Conservation (phyloP, 2,329 filamentous ascomycete species). For the Colletotrichum aenigma region DNA sequence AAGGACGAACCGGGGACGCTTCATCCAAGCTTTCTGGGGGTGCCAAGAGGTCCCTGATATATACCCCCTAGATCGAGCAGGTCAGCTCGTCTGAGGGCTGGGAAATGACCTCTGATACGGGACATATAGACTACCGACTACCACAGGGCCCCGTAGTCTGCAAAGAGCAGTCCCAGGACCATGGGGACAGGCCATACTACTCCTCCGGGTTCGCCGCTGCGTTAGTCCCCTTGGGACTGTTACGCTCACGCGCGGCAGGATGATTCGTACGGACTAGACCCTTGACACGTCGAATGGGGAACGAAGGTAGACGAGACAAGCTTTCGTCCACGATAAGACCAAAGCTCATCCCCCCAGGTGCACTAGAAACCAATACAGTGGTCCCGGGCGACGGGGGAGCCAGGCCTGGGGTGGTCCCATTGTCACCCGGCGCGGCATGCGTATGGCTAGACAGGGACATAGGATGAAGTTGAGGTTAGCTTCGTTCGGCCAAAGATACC, state of each 20-base stretch:
- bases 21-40: neutral
- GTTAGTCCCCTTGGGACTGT: neutral
- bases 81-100: neutral
- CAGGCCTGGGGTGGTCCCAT: neutral
- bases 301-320: neutral
- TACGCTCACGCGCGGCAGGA: neutral
- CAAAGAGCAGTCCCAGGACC: neutral
- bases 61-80: neutral
- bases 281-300: neutral
- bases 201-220: neutral
- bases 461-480: neutral
- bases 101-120: neutral
- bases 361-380: neutral
- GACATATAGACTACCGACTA: neutral
- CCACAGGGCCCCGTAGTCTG: neutral
- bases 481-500: neutral
- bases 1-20: neutral
- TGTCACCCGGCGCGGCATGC: slow-evolving; percentile 5
- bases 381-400: neutral
- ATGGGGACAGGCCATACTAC: neutral
- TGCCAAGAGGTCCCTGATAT: slow-evolving; percentile 1
- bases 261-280: neutral
- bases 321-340: slow-evolving; percentile 10
- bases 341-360: neutral
- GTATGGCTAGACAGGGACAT: neutral